Evolutionary conservation across 306 rosid genomes (phyloP), one percentile per base, ranked within the genome.

Genomic region (Pyrus communis): DNA sequence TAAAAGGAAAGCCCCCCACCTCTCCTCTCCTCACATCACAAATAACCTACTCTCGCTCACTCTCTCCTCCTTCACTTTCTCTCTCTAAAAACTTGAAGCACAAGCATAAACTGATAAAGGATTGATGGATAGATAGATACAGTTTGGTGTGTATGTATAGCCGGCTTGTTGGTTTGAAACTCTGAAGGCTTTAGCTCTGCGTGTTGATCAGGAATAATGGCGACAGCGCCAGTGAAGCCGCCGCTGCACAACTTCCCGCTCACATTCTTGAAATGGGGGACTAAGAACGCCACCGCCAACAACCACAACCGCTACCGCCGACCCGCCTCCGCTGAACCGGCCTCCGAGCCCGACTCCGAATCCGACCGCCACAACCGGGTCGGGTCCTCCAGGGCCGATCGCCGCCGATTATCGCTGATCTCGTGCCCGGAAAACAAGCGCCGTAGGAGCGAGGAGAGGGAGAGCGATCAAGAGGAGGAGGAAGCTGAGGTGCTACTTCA

Each of bases 211-310:
- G 70, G 45, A 85, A 95, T 95, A 85, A 95, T 95, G 99, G 90
- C 97, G 25, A 89, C 97, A 9, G 90, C 90, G 11, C 99, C 97
- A 18, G 91, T 76, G 51, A 92, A 95, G 86, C 88, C 99, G 74
- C 99, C 97, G 46, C 87, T 95, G 58, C 97, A 95, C 88, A 95
- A 95, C 86, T 95, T 95, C 83, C 57, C 97, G 14, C 83, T 92
- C 2, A 84, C 96, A 22, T 89, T 83, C 75, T 71, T 95, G 46
- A 90, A 89, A 80, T 95, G 99, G 97, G 97, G 99, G 1, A 90
- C 85, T 43, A 95, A 88, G 83, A 88, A 85, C 75, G 86, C 91
- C 49, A 10, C 43, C 23, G 77, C 70, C 51, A 90, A 78, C 86
- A 42, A 72, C 61, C 78, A 77, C 79, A 83, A 83, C 73, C 97